phyloP scores from a whole-genome alignment of 2,329 filamentous ascomycete genomes.

The Trichoderma cornu-damae region DNA sequence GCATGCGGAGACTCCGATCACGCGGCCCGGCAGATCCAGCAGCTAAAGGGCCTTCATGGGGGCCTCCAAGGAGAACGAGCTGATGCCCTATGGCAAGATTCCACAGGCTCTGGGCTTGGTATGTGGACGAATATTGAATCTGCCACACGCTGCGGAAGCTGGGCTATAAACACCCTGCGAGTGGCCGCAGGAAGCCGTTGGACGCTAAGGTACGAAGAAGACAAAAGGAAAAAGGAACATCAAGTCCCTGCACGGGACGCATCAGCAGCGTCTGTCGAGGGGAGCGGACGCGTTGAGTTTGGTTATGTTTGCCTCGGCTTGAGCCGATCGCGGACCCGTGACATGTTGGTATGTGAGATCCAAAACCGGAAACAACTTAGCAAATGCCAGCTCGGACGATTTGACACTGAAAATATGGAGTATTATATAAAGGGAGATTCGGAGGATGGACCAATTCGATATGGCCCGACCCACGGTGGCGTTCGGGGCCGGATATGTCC shows the following conservation, averaged over 20 bases:
- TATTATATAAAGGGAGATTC: too few species aligned
- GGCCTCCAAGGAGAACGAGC: not conserved
- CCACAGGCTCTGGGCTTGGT: conserved; percentile 4
- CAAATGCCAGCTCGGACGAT: too few species aligned
- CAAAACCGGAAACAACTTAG: not conserved
- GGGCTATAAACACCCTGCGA: not conserved
- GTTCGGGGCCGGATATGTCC: not conserved
- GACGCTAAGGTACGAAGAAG: not conserved
- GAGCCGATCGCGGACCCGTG: not conserved
- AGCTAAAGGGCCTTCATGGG: conserved; percentile 10
- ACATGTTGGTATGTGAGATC: not conserved
- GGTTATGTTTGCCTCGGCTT: not conserved
- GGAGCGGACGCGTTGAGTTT: not conserved
- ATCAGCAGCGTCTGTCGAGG: not conserved
- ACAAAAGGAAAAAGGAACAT: not conserved
- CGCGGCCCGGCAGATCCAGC: not conserved
- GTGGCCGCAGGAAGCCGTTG: not conserved
- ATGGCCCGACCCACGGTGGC: not conserved
- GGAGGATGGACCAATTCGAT: too few species aligned
- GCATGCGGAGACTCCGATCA: conserved; percentile 10
- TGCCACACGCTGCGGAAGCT: conserved; percentile 5
- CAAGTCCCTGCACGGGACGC: not conserved
- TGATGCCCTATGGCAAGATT: conserved; percentile 9
- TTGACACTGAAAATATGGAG: not conserved
- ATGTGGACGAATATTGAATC: conserved; percentile 15